These are phyloP conservation scores for Xerocomus spinulosus DNA, from an alignment of 768 basidiomycete species.

Conservation along the genomic window DNA sequence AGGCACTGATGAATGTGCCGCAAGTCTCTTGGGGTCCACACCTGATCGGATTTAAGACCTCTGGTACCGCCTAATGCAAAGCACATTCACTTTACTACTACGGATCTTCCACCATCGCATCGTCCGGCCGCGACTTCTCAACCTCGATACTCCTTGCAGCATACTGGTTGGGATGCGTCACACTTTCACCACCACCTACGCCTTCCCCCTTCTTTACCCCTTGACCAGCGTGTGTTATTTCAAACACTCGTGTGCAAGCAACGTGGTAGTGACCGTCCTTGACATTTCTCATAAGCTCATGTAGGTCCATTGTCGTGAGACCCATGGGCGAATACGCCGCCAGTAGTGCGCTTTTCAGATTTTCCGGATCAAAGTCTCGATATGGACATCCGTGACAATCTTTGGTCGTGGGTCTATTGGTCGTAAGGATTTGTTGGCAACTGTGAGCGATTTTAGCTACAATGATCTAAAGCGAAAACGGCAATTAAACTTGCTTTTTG, in stretches of 20 bases:
- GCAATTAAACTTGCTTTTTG: conserved; percentile 61
- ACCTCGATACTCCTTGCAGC: conserved; percentile 70
- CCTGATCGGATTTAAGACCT: conserved; percentile 8
- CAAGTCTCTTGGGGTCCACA: conserved; percentile 13
- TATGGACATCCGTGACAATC: conserved; percentile 91
- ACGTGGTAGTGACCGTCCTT: conserved; percentile 86
- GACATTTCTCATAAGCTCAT: conserved; percentile 77
- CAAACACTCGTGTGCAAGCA: conserved; percentile 95
- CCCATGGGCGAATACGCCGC: conserved; percentile 62
- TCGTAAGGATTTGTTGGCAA: conserved; percentile 82
- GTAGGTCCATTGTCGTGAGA: conserved; percentile 62
- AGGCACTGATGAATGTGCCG: background rate
- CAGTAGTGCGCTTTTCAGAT: conserved; percentile 72
- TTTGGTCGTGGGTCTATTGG: conserved; percentile 58
- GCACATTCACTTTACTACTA: background rate
- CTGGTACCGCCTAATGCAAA: conserved; percentile 16
- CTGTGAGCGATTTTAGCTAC: conserved; percentile 38
- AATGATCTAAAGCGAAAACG: background rate
- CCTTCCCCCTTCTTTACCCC: conserved; percentile 90
- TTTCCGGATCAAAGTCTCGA: conserved; percentile 80
- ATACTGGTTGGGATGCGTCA: conserved; percentile 93
- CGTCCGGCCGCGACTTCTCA: conserved; percentile 41
- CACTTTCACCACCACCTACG: conserved; percentile 76
- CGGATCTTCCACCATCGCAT: conserved; percentile 41
- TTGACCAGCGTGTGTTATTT: conserved; percentile 72